Base-by-base conservation (phyloP, 1,139 yeast species). In the Geotrichum bryndzae region DNA sequence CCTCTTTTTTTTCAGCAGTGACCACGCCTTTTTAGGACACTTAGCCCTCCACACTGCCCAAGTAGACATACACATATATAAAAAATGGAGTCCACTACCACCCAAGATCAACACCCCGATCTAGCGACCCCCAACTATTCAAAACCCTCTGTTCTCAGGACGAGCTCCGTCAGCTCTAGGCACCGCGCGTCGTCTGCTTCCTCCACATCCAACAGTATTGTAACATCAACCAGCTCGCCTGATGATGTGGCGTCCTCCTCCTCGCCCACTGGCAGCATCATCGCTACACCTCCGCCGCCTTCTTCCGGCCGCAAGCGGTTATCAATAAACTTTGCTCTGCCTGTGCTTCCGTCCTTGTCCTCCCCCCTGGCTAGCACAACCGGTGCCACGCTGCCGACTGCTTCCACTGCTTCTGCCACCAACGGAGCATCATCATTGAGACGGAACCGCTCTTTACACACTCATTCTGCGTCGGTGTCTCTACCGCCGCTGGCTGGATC, bases 401-500 rank as follows among this genome's bases (percentile, higher is more conserved):
- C 54, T 15, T 25, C 25, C 10, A 38, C 55, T 13, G 58, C 51
- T 22, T n/a, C 61, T 7, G 51, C 58, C 41, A 25, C 23, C 8
- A 41, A 41, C 18, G 48, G 48, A 41, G 1, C 48, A 7, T 41
- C 48, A 41, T 41, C 48, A 7, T n/a, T 41, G 23, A 41, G 48
- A 41, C 48, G 57, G 22, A 29, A 33, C n/a, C 57, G 51, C 23
- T 51, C 61, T 15, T 50, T 56, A 18, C 61, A 59, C 29, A 18
- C 59, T n/a, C 57, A 56, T 22, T 59, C 61, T 29, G 51, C 57
- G 25, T 59, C 61, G 7, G 56, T 59, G 31, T 59, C 61, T 25
- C 46, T 54, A 23, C 61, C 58, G 8, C 41, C 61, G 2, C 33
- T 53, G 35, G 50, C 54, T 10, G 33, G 27, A 25, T 23, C 29